A percentile compares a stretch with the other conserved stretches of the same genome.
Evolutionary conservation across 352 stramenopile species (phyloP).

Genomic region (Phytophthora vignae): DNA sequence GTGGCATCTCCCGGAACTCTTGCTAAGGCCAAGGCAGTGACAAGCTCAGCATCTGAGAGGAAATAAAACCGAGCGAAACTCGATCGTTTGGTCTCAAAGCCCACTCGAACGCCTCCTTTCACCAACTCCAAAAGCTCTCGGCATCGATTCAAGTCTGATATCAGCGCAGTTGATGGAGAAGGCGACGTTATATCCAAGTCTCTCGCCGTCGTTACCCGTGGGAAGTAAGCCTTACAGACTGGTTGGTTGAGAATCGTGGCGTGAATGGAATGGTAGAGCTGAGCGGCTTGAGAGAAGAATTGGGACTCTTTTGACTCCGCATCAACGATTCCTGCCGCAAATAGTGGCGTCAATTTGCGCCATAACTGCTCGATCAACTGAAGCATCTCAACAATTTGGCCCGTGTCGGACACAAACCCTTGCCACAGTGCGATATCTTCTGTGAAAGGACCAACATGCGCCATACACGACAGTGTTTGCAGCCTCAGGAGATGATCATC

Average conservation of each 20-base stretch:
- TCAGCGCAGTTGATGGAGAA: slow-evolving; percentile 21
- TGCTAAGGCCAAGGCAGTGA: slow-evolving; percentile 46
- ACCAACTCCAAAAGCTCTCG: slow-evolving; percentile 55
- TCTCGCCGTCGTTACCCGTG: slow-evolving; percentile 4
- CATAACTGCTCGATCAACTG: slow-evolving; percentile 52
- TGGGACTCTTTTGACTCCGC: slow-evolving; percentile 47
- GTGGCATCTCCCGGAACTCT: slow-evolving; percentile 23
- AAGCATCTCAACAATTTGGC: slow-evolving; percentile 50
- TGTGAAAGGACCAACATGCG: slow-evolving; percentile 53
- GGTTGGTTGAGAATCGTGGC: slow-evolving; percentile 36
- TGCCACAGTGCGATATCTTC: slow-evolving; percentile 58
- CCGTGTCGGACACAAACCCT: slow-evolving; percentile 52
- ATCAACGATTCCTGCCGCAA: slow-evolving; percentile 60
- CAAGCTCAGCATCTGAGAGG: slow-evolving; percentile 67
- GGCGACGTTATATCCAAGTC: not conserved
- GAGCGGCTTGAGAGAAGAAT: slow-evolving; percentile 52
- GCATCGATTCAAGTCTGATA: slow-evolving; percentile 49
- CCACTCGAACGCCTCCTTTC: slow-evolving; percentile 47
- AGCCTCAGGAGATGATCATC: slow-evolving; percentile 71
- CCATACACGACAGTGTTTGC: slow-evolving; percentile 58
- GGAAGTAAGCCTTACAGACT: slow-evolving; percentile 47
- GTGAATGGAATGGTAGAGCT: slow-evolving; percentile 47
- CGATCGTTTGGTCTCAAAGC: slow-evolving; percentile 58
- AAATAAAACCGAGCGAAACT: slow-evolving; percentile 79
- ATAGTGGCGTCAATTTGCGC: slow-evolving; percentile 58